Evolutionary conservation across 1,139 yeast genomes (phyloP), one percentile per base, ranked within the genome.

Genomic region (Yamadazyma songkhlaensis): DNA sequence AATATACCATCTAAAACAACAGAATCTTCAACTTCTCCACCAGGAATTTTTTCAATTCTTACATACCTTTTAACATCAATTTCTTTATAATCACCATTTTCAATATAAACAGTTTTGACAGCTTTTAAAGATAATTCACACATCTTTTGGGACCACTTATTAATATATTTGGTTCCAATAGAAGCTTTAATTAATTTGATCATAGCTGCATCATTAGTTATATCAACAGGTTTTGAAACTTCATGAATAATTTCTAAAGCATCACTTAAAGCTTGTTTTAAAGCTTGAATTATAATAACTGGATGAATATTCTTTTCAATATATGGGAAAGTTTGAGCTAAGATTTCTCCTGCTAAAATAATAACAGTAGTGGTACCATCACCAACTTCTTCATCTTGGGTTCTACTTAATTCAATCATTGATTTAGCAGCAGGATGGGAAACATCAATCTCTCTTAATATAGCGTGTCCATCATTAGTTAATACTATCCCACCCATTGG

Each of bases 331-430:
- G 96, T 82, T 63, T 90, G 97, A 3, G 97, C 96, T 48, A 92
- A 73, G 44, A 92, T 88, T 60, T 92, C 99, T 43, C 98, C 99
- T 6, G 98, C 97, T 48, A 90, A 70, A 41, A 85, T 85, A 54
- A 92, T 90, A 39, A 92, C 98, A 8, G 96, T 84, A 26, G 98
- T 92, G 43, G 98, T 92, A 46, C 98, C 98, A 60, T 92, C 98
- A 38, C 98, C 98, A 45, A 92, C 97, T 67, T 94, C 98, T 64
- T 94, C 99, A 59, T 94, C 99, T 67, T 92, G 98, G 7, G 98
- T 90, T 67, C 98, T 79, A 53, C 95, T 83, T 51, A 94, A 76
- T 65, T 94, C 98, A 57, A 94, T 86, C 97, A 94, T 94, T 25
- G 96, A 85, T 66, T 94, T 94, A 37, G 99, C 98, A 7, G 98